phyloP scores from a whole-genome alignment of 306 rosid genomes.

The Morella rubra region DNA sequence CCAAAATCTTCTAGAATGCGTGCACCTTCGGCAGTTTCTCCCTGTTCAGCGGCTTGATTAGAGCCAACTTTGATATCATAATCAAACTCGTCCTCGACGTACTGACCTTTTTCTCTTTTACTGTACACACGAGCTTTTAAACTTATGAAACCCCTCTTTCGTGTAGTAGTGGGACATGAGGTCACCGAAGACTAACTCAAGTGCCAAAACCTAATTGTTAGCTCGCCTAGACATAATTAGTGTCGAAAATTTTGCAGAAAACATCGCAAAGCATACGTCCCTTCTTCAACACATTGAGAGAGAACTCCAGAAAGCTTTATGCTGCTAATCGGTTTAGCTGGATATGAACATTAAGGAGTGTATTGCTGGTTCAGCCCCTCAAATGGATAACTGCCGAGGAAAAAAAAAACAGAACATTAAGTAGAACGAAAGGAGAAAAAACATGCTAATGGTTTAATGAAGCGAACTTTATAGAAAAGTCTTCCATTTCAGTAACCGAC shows the following conservation, averaged over 20 bases:
- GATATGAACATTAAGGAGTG: not conserved
- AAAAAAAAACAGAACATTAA: no score
- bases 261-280: not conserved
- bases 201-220: not conserved
- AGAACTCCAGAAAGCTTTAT: not conserved
- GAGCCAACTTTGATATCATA: not conserved
- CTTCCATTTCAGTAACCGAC: not conserved
- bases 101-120: not conserved
- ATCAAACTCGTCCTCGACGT: not conserved
- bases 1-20: not conserved
- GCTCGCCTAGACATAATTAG: not conserved
- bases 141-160: not conserved
- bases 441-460: no score
- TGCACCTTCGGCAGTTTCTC: not conserved
- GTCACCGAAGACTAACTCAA: not conserved
- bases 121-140: no score
- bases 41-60: conserved; percentile 4
- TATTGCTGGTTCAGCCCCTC: not conserved
- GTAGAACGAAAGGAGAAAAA: no score
- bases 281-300: not conserved
- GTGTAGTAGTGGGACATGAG: not conserved
- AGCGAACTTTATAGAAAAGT: not conserved
- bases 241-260: not conserved
- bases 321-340: not conserved
- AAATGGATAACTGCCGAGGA: no score